Conservation (phyloP, 2,329 filamentous ascomycete genomes). For the Podosphaera leucotricha region DNA sequence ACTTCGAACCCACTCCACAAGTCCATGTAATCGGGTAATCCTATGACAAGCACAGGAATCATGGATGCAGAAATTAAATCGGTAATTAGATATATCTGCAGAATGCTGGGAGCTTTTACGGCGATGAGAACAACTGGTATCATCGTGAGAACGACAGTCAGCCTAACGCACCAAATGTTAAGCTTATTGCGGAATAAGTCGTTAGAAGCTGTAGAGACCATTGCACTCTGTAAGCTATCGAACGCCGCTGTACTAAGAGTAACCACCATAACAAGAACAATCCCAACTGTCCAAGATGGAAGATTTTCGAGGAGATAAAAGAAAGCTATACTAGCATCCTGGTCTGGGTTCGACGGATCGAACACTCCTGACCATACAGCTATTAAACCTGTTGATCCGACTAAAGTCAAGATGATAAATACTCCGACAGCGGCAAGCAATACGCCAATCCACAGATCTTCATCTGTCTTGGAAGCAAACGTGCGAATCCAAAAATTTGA, state of each 20-base stretch:
- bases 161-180: slow-evolving; percentile 50
- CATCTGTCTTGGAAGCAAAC: slow-evolving; percentile 58
- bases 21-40: slow-evolving; percentile 38
- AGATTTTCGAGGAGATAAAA: slow-evolving; percentile 51
- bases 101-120: slow-evolving; percentile 46
- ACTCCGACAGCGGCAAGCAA: slow-evolving; percentile 41
- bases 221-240: slow-evolving; percentile 58
- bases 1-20: slow-evolving; percentile 68
- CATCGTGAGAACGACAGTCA: slow-evolving; percentile 45
- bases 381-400: slow-evolving; percentile 50
- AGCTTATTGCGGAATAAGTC: slow-evolving; percentile 67
- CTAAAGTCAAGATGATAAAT: slow-evolving; percentile 45
- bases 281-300: slow-evolving; percentile 58
- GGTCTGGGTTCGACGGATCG: slow-evolving; percentile 31
- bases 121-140: slow-evolving; percentile 53
- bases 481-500: slow-evolving; percentile 68
- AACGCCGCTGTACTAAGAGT: slow-evolving; percentile 56
- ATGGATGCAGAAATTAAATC: slow-evolving; percentile 56
- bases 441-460: slow-evolving; percentile 52
- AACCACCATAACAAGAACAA: slow-evolving; percentile 62
- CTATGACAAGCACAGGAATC: slow-evolving; percentile 53
- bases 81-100: slow-evolving; percentile 65
- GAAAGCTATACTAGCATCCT: slow-evolving; percentile 45
- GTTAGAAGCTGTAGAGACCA: slow-evolving; percentile 68
- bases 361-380: slow-evolving; percentile 58